Conservation (phyloP, 441 rosid genomes). For the Euphorbia corollata region DNA sequence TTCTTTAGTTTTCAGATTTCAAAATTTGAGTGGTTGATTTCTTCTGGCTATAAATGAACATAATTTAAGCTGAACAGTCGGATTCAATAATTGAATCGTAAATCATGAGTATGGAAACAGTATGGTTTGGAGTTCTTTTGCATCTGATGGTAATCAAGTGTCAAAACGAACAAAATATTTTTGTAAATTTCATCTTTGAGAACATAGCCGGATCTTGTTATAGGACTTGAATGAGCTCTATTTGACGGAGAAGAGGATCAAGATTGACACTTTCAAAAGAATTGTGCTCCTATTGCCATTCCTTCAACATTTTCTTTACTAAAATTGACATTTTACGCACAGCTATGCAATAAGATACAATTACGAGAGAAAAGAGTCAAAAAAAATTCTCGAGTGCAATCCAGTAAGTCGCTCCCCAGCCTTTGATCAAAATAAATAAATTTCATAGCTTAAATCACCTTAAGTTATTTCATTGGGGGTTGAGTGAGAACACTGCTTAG, state of each 20-base stretch:
- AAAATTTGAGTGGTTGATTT: conserved; percentile 28
- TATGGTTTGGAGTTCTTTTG: too few relatives aligned
- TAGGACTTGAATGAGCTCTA: too few relatives aligned
- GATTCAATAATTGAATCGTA: not conserved
- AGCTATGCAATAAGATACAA: too few relatives aligned
- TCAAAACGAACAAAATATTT: not conserved
- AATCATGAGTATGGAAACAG: not conserved
- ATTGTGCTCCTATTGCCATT: not conserved
- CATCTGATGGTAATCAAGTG: too few relatives aligned
- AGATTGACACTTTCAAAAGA: too few relatives aligned
- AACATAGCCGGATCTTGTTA: too few relatives aligned
- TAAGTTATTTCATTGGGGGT: too few relatives aligned
- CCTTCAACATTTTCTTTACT: not conserved
- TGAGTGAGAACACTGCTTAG: too few relatives aligned
- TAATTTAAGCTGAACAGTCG: not conserved
- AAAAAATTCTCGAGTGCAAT: not conserved
- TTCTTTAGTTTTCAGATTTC: conserved; percentile 25
- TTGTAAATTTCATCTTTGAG: not conserved
- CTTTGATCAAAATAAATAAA: not conserved
- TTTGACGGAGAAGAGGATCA: too few relatives aligned
- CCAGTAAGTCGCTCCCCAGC: not conserved
- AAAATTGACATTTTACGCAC: not conserved
- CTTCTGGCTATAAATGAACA: conserved; percentile 28
- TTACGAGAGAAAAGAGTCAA: too few relatives aligned
- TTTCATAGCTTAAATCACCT: not conserved